Base-by-base conservation (phyloP, 352 stramenopile genomes). In the Globisporangium heterothallicum region DNA sequence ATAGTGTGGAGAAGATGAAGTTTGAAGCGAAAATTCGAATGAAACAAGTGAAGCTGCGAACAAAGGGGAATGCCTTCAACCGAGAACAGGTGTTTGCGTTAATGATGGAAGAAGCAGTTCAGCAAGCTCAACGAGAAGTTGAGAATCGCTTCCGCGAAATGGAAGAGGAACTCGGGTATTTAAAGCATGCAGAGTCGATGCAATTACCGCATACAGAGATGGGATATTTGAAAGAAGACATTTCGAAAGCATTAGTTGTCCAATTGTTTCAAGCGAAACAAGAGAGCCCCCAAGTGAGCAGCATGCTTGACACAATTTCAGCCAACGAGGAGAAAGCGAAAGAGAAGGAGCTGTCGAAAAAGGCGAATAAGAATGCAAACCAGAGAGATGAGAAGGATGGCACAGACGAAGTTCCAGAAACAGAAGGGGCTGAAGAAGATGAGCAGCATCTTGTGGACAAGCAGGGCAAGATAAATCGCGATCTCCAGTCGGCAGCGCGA, bases 21-120 rank as follows among this genome's bases (percentile, higher is more conserved):
- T 96, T 96, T 53, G 88, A 97, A 54, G 88, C 88, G 2, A 96
- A 94, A 61, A 90, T 97, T 27, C 83, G 91, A 22, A 97, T 96
- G 78, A 86, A 88, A 25, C 91, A 97, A 62, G 87, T 92, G 16
- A 95, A 96, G 61, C 61, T 97, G 19, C 76, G 88, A 13, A 91
- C 89, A 2, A 91, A 92, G 44, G 88, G 86, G 4, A 82, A 92
- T 21, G 55, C 62, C 21, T 80, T 95, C 48, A 76, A 56, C 35
- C 78, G 88, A 0, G 78, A 94, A 22, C 81, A 93, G 61, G 81
- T 96, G 10, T 45, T 96, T 6, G 64, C 69, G 6, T 45, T 95
- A 9, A 74, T 97, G 61, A 82, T 78, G 24, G 84, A 95, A 42
- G 88, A 96, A 63, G 80, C 81, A 0, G 84, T 96, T 1, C 74